Percentiles rank a stretch among this genome's conserved stretches.
These are phyloP conservation scores for Eucalyptus marginata DNA, from an alignment of 345 rosid species.

Conservation along the genomic window DNA sequence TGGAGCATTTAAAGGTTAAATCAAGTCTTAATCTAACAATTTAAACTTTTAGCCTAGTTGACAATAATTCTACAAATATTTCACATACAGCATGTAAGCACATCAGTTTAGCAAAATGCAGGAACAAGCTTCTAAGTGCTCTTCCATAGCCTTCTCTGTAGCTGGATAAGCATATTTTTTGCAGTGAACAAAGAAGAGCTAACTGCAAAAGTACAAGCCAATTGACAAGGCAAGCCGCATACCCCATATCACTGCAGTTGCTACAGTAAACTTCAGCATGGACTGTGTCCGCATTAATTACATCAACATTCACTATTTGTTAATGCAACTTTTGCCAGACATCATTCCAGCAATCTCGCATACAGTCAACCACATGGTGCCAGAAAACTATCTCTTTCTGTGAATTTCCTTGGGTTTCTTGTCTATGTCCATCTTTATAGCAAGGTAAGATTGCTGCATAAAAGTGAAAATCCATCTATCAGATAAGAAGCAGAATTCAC, in stretches of 20 bases:
- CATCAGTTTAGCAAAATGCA: not conserved
- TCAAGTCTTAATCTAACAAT: not conserved
- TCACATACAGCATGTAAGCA: not conserved
- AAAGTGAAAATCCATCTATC: not conserved
- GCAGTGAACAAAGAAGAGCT: not conserved
- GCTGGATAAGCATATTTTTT: not conserved
- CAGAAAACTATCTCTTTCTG: conserved; percentile 54
- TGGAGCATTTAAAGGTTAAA: not conserved
- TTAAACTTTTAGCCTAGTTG: not conserved
- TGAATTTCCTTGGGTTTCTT: conserved; percentile 18
- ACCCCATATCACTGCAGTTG: conserved; percentile 88
- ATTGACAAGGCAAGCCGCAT: conserved; percentile 77
- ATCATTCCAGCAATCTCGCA: conserved; percentile 97
- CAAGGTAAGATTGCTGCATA: conserved; percentile 76
- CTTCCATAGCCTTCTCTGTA: not conserved
- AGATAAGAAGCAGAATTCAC: not conserved
- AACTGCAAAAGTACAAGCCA: conserved; percentile 25
- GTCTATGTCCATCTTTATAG: conserved; percentile 48
- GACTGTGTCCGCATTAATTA: conserved; percentile 53
- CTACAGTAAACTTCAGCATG: conserved; percentile 75
- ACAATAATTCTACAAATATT: not conserved
- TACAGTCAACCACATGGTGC: conserved; percentile 72
- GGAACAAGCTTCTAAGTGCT: not conserved
- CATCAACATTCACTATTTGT: conserved; percentile 80
- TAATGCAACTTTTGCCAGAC: conserved; percentile 89